Evolutionary conservation across 177 flowering plant genomes (phyloP), one percentile per base, ranked within the genome.

Genomic region (Vitis hybrid): DNA sequence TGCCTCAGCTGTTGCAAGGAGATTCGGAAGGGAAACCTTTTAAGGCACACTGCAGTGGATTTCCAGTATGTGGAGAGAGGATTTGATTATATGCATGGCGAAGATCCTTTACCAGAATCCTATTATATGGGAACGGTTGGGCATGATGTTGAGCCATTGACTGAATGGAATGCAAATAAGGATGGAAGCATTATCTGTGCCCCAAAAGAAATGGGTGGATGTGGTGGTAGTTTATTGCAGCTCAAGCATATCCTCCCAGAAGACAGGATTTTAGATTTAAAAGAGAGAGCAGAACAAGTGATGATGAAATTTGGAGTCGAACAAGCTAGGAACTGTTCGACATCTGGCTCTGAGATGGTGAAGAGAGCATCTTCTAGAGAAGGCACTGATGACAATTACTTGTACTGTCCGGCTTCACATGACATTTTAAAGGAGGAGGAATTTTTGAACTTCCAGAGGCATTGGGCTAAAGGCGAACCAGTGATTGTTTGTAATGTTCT

Each of bases 381-480:
- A 67, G 75, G 65, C 14, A 73, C 90, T 21, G 35, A 60, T 54
- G 93, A 89, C 73, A 91, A 91, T 73, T 80, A 32, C 76, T 70
- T 94, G 71, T 94, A 80, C 69, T 86, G 81, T 74, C 97, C 94
- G 3, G 21, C 81, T 67, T 75, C 84, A 15, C 56, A 13, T 40
- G 87, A 83, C 50, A 65, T 66, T 46, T 58, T 73, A 13, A 58
- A 66, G 57, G 75, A 78, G 55, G 84, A 82, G 32, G 85, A 75
- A 11, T 70, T 89, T 32, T 46, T 67, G 18, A 76, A 67, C 32
- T 94, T 92, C 69, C 87, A 77, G 52, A 76, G 74, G 59, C 93
- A 88, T 57, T 94, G 97, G 98, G 71, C 55, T 48, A 80, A 72
- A 46, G 97, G 98, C 57, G 90, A 92, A 74, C 98, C 97, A 1